Base-by-base conservation (phyloP, 2,329 filamentous ascomycete genomes). In the Penicillium sp. region DNA sequence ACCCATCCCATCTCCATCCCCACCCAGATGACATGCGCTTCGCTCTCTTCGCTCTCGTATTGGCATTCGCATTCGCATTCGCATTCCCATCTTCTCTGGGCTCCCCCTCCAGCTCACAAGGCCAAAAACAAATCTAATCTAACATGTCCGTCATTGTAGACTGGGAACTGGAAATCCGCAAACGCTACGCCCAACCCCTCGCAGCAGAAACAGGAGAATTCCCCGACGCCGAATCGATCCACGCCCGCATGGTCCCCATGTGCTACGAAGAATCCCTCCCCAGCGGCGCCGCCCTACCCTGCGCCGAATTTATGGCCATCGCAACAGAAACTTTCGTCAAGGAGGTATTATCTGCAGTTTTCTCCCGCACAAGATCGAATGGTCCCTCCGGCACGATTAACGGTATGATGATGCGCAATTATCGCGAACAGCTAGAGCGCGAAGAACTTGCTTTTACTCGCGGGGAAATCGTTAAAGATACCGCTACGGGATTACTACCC, bases 401-500 rank as follows among this genome's bases (percentile, higher is more conserved):
- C 31, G 90, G 88, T 79, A 84, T 97, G 54, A 88, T 92, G 70
- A 96, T 91, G 2, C 83, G 87, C 62, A 87, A 85, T 54, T 97
- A 93, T 73, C 86, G 85, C 59, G 82, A 83, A 54, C 89, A 91
- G 69, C 80, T 96, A 10, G 84, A 86, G 51, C 79, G 81, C 43
- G 92, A 97, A 71, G 92, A 96, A 69, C 83, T 88, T 39, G 83
- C 85, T 0, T 86, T 84, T 23, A 82, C 86, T 36, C 81, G 85
- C n/a, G 91, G 92, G 4, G 89, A 92, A 63, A 71, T 95, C 1
- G 79, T 83, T 16, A 83, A 90, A 61, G 90, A 92, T 54, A 87
- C 89, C 55, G 73, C 75, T 18, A 87, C 84, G 44, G 92, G 92
- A 1, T 75, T 96, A 24, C 76, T 97, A 5, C 93, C 92, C 0